These are phyloP conservation scores for Aspergillus quadrilineatus DNA, from an alignment of 2,329 filamentous ascomycete genomes.

Conservation along the genomic window DNA sequence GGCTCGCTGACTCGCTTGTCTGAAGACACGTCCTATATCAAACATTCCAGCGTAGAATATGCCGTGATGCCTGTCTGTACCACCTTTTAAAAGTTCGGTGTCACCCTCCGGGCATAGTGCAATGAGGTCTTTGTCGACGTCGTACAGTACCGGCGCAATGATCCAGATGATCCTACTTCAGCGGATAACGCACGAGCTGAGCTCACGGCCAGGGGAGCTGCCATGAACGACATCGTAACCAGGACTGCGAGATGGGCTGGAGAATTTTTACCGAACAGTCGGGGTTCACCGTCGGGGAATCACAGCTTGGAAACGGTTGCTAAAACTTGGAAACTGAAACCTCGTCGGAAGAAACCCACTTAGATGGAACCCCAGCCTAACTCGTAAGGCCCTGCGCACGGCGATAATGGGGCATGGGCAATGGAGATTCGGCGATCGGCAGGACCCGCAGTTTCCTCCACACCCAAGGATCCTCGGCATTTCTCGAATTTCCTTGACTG, in stretches of 20 bases:
- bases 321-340: not conserved
- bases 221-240: not conserved
- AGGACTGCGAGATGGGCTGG: not conserved
- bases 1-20: not conserved
- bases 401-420: not conserved
- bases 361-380: not conserved
- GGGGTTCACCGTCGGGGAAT: not conserved
- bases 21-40: not conserved
- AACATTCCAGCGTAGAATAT: slow-evolving; percentile 1
- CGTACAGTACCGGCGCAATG: not conserved
- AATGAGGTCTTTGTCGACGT: not conserved
- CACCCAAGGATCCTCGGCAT: slow-evolving; percentile 2
- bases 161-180: not conserved
- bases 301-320: not conserved
- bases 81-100: not conserved
- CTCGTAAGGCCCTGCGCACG: not conserved
- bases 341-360: not conserved
- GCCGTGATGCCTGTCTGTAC: slow-evolving; percentile 2
- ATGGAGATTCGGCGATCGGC: slow-evolving; percentile 5
- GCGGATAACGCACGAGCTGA: not conserved
- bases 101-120: not conserved
- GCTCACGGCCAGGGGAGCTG: not conserved
- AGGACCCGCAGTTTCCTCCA: not conserved
- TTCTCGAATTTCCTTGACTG: not conserved
- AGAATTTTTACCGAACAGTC: not conserved